Percentiles rank a stretch among this genome's conserved stretches.
Evolutionary conservation across 1,284 basidiomycete species (phyloP).

Genomic region (Moesziomyces sp.): DNA sequence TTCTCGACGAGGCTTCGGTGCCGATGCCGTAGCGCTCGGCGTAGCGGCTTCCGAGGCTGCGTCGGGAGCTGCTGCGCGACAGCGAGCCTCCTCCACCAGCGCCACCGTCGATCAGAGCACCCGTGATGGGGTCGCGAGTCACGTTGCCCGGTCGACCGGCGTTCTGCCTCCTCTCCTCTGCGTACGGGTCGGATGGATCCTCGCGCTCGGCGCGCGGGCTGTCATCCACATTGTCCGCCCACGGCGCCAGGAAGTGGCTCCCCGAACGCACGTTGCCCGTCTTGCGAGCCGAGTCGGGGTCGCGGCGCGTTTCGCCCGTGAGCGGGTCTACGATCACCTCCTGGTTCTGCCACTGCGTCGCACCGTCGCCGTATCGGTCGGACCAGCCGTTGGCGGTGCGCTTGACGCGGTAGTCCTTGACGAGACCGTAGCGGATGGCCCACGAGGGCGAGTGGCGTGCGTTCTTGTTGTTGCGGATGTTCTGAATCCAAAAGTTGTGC

Average conservation of each 20-base stretch:
- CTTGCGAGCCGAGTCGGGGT: constrained; percentile 30
- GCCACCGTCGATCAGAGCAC: constrained; percentile 40
- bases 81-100: constrained; percentile 22
- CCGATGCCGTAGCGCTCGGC: constrained; percentile 50
- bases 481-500: constrained; percentile 91
- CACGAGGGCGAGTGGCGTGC: constrained; percentile 90
- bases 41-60: constrained; percentile 48
- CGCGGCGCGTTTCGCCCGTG: constrained; percentile 49
- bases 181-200: constrained; percentile 34
- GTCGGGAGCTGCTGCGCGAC: constrained; percentile 38
- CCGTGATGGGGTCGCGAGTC: constrained; percentile 46
- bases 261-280: constrained; percentile 40
- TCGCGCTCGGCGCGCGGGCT: constrained; percentile 51
- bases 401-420: constrained; percentile 54
- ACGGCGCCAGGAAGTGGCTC: constrained; percentile 39
- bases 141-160: constrained; percentile 28
- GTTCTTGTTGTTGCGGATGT: constrained; percentile 94
- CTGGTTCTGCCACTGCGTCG: constrained; percentile 34
- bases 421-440: constrained; percentile 73
- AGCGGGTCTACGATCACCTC: constrained; percentile 52
- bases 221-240: constrained; percentile 50
- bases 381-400: constrained; percentile 50
- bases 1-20: constrained; percentile 36
- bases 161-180: constrained; percentile 39
- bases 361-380: constrained; percentile 44